Percentiles rank a stretch among this genome's conserved stretches.
Conservation (phyloP, 768 basidiomycete species). For the Lactifluus hygrophoroides region DNA sequence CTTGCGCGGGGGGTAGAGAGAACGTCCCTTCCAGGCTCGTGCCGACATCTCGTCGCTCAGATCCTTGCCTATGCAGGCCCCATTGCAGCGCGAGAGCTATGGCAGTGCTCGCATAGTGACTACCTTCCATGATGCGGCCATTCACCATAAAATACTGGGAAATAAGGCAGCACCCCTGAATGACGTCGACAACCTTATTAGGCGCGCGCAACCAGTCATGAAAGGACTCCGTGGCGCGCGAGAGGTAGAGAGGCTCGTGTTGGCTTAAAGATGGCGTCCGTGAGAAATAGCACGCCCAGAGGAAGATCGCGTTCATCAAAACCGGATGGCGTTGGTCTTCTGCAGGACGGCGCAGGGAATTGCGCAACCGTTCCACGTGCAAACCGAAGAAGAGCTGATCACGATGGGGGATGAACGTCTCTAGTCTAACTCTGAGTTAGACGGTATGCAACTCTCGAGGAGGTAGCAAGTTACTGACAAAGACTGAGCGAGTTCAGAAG, state of each 20-base stretch:
- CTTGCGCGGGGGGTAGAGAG: conserved; percentile 50
- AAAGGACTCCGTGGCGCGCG: conserved; percentile 51
- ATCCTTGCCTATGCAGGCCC: conserved; percentile 47
- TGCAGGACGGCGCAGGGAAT: conserved; percentile 44
- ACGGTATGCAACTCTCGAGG: too few relatives aligned
- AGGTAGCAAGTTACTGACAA: conserved; percentile 36
- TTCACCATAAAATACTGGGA: conserved; percentile 71
- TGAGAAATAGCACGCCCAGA: conserved; percentile 78
- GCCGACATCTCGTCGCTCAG: conserved; percentile 28
- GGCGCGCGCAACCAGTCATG: conserved; percentile 51
- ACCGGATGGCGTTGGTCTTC: conserved; percentile 65
- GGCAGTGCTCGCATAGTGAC: conserved; percentile 68
- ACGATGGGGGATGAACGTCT: conserved; percentile 67
- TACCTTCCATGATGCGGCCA: conserved; percentile 69
- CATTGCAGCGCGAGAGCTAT: conserved; percentile 66
- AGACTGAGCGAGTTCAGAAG: conserved; percentile 55
- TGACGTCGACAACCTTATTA: conserved; percentile 54
- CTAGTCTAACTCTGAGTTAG: conserved; percentile 38
- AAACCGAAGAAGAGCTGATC: conserved; percentile 68
- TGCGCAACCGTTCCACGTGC: conserved; percentile 56
- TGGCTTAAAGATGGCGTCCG: conserved; percentile 59
- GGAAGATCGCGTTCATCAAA: conserved; percentile 72
- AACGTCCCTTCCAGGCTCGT: conserved; percentile 29
- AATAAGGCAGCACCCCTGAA: conserved; percentile 69
- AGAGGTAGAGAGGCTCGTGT: conserved; percentile 67